phyloP scores from a whole-genome alignment of 2,329 filamentous ascomycete genomes.

The Venturia pyrina region DNA sequence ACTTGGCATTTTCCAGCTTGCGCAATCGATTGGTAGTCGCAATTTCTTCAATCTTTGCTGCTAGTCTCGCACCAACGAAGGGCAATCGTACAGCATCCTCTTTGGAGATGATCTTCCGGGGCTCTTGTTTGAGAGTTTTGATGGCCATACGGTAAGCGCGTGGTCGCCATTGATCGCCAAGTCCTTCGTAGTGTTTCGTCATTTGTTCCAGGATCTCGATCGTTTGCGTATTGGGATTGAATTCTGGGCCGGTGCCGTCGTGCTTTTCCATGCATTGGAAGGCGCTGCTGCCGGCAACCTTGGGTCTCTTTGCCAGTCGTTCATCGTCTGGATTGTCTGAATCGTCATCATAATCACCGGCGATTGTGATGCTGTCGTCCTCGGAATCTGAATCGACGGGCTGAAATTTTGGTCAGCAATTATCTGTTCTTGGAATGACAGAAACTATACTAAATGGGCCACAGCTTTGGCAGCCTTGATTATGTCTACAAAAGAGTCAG shows the following conservation, averaged over 20 bases:
- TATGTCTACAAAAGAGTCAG: slow-evolving; percentile 52
- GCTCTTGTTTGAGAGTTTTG: slow-evolving; percentile 58
- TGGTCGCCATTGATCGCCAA: slow-evolving; percentile 68
- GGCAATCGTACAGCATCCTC: slow-evolving; percentile 59
- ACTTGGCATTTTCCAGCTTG: slow-evolving; percentile 59
- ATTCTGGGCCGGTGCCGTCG: slow-evolving; percentile 30
- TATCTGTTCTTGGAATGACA: neutral
- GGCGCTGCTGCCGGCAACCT: slow-evolving; percentile 25
- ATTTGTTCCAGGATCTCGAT: slow-evolving; percentile 71
- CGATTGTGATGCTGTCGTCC: neutral
- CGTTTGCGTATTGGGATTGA: slow-evolving; percentile 64
- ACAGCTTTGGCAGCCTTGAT: slow-evolving; percentile 54
- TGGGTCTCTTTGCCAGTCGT: neutral
- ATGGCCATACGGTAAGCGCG: slow-evolving; percentile 70
- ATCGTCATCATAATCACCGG: slow-evolving; percentile 11
- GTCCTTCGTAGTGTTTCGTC: slow-evolving; percentile 64
- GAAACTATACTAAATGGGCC: neutral
- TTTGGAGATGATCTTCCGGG: slow-evolving; percentile 53
- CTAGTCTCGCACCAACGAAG: slow-evolving; percentile 61
- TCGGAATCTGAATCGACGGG: slow-evolving; percentile 9
- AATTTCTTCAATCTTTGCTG: slow-evolving; percentile 84
- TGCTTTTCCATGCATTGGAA: slow-evolving; percentile 53
- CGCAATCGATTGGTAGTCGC: slow-evolving; percentile 61
- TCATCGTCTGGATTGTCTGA: slow-evolving; percentile 20
- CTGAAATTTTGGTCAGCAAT: neutral